Base-by-base conservation (phyloP, 805 yeast species). In the Yueomyces sp. region DNA sequence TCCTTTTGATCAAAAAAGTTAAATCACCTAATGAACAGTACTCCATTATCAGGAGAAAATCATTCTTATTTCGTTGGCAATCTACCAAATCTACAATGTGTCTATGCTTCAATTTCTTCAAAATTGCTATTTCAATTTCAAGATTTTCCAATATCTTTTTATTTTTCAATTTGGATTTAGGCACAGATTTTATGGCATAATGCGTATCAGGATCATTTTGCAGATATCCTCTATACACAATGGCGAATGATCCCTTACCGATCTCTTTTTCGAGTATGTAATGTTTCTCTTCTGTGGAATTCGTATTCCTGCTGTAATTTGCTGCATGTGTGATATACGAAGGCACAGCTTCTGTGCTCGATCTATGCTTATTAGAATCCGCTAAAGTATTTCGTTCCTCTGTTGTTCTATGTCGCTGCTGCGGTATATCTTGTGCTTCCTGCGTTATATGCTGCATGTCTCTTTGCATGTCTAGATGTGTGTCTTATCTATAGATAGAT, bases 231-330 rank as follows among this genome's bases (percentile, higher is more conserved):
- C 85, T 87, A 68, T 84, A 90, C 28, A 92, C 98, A 48, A 81
- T 82, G 53, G 98, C 98, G 67, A 92, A 92, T 6, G 95, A 84
- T 33, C 98, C 98, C 54, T 84, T 79, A 28, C 98, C 98, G 43
- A 92, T 90, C 60, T 87, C 94, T 36, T 55, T 59, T 39, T 56
- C 64, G 29, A 61, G 50, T 12, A 51, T 43, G 42, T 59, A 61
- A 39, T 51, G 26, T 2, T 34, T 34, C 5, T 7, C 11, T 11
- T 8, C 11, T 31, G 34, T 31, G 34, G 34, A 2, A 31, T 31
- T 7, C 34, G 11, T 31, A 31, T 31, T 31, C 19, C 19, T 19
- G 19, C 19, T 19, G 19, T 19, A 19, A 19, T 19, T 19, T 19
- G 19, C 19, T 19, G 19, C 19, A 19, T 19, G 19, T 19, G 19